Conservation (phyloP, 2,329 filamentous ascomycete species). For the Fusarium incarnatum region DNA sequence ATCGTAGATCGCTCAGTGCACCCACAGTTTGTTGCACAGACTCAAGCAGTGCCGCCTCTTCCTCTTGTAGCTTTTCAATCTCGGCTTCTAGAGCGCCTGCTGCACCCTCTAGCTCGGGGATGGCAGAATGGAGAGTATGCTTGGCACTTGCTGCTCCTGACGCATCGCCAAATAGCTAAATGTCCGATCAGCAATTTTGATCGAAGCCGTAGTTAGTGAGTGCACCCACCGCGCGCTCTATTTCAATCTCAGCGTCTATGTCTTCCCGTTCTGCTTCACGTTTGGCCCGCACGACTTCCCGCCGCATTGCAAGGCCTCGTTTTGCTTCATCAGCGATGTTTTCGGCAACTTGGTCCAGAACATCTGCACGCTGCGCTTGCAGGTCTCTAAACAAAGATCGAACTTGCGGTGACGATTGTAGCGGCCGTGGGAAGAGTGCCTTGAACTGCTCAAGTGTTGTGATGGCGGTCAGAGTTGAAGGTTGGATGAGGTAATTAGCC, state of each 20-base stretch:
- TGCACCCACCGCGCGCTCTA: constrained; percentile 66
- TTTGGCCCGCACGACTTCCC: constrained; percentile 66
- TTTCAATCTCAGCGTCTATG: constrained; percentile 71
- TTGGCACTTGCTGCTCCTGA: constrained; percentile 59
- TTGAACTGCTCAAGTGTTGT: constrained; percentile 81
- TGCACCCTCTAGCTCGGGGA: constrained; percentile 77
- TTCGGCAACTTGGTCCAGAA: constrained; percentile 73
- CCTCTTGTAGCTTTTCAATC: constrained; percentile 72
- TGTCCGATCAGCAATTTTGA: background rate
- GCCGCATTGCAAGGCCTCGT: constrained; percentile 67
- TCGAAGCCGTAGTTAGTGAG: background rate
- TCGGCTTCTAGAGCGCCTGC: constrained; percentile 74
- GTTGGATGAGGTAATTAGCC: constrained; percentile 80
- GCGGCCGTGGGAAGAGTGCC: constrained; percentile 76
- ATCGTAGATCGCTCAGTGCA: constrained; percentile 83
- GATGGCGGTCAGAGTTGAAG: constrained; percentile 78
- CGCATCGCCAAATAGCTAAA: constrained; percentile 68
- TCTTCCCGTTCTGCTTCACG: constrained; percentile 66
- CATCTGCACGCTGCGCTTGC: constrained; percentile 76
- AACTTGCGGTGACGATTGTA: constrained; percentile 74
- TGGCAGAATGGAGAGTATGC: constrained; percentile 73
- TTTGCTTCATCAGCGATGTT: constrained; percentile 75
- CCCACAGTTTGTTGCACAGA: constrained; percentile 75
- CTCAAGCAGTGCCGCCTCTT: constrained; percentile 69
- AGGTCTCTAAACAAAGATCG: constrained; percentile 82